Percentiles rank a stretch among this genome's conserved stretches.
phyloP scores from a whole-genome alignment of 805 yeast genomes.

The Danielia oregonensis region DNA sequence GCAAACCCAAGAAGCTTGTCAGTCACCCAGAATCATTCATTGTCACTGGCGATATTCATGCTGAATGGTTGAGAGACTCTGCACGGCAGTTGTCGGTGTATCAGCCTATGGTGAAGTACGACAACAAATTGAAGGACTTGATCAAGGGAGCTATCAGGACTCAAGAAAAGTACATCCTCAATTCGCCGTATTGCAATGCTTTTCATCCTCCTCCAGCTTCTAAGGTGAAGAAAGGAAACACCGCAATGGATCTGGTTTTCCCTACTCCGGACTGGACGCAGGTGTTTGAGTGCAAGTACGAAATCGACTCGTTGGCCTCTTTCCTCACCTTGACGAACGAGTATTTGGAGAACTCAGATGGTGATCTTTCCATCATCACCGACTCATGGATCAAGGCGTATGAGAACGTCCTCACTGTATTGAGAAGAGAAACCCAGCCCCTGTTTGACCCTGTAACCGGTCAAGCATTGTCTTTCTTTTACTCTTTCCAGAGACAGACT shows the following conservation, averaged over 20 bases:
- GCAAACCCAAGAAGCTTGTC: slow-evolving; percentile 5
- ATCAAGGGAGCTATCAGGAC: slow-evolving; percentile 77
- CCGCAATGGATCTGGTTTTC: slow-evolving; percentile 59
- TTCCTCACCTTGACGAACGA: slow-evolving; percentile 73
- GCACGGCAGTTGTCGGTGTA: slow-evolving; percentile 80
- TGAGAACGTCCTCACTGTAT: slow-evolving; percentile 45
- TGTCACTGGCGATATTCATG: slow-evolving; percentile 90
- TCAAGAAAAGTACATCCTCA: slow-evolving; percentile 61
- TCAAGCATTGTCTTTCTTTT: slow-evolving; percentile 44
- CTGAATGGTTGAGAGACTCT: slow-evolving; percentile 89
- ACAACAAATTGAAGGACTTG: slow-evolving; percentile 45
- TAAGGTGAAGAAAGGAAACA: slow-evolving; percentile 43
- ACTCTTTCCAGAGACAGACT: slow-evolving; percentile 72
- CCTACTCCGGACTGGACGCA: slow-evolving; percentile 68
- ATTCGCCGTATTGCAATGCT: slow-evolving; percentile 84
- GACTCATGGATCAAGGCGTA: slow-evolving; percentile 58
- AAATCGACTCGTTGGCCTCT: slow-evolving; percentile 80
- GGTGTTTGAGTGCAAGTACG: slow-evolving; percentile 89
- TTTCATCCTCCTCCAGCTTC: slow-evolving; percentile 76
- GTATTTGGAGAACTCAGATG: slow-evolving; percentile 51
- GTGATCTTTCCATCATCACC: slow-evolving; percentile 46
- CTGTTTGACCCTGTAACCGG: slow-evolving; percentile 54
- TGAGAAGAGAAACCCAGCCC: slow-evolving; percentile 59
- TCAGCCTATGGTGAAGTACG: slow-evolving; percentile 55
- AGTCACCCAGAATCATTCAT: slow-evolving; percentile 58